Base-by-base conservation (phyloP, 228 moss, liverwort and hornwort species). In the Sphagnum fallax region DNA sequence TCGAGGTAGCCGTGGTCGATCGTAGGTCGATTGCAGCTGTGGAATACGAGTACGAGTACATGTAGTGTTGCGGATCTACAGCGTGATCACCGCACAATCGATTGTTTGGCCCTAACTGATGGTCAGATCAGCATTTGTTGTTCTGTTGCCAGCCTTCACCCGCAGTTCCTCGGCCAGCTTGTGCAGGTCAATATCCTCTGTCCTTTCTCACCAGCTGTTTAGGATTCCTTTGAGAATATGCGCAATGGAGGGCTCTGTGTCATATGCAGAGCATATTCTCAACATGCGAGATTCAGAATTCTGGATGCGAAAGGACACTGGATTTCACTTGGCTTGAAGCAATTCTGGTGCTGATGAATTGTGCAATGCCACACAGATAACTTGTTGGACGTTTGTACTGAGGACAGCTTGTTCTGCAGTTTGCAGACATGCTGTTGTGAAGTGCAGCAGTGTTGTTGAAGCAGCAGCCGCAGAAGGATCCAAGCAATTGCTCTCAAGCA, bases 51-150 rank as follows among this genome's bases (percentile, higher is more conserved):
- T 50, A 47, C 48, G 66, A 80, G 71, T 70, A 73, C 86, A 51
- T 80, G 32, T 32, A 32, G 32, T 32, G 32, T 32, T 32, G 32
- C 32, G 32, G 32, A 80, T 70, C 67, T 70, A 8, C 70, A 67
- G n/a, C 48, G 53, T 18, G 73, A 74, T 9, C 75, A 58, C 0
- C 79, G 75, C 72, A 80, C 86, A 52, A 71, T 86, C 57, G 86
- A 82, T 73, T 86, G 82, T 60, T 67, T 86, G 72, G 86, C 82
- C 49, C 77, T 86, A 67, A 82, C 77, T 66, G 82, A 86, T 63
- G 86, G 80, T 52, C 13, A 67, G 32, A 70, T 9, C 62, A 77
- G 77, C 55, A 75, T 86, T 75, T 86, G 86, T 65, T 86, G 86
- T 75, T 73, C 80, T 61, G 75, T 80, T 49, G 68, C 77, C 58